Evolutionary conservation across 73 alveolate genomes (phyloP), one percentile per base, ranked within the genome.

Genomic region (Paramecium biaurelia): DNA sequence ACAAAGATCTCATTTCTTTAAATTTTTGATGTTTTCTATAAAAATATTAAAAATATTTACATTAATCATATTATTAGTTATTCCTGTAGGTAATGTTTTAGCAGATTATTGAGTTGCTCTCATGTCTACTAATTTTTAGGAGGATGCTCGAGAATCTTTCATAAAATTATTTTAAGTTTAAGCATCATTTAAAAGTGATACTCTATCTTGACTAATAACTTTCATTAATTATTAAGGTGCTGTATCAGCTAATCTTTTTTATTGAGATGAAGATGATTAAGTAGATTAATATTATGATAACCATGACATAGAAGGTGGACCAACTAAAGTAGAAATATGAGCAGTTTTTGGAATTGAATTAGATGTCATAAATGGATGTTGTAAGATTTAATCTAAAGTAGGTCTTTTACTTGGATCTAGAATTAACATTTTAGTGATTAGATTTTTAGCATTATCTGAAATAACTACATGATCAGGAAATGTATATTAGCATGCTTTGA

Each of bases 371-470:
- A 97, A 98, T 30, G 96, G 98, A 93, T 98, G 99, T 57, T 89
- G 88, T 47, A 96, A 92, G 9, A 98, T 97, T 88, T 98, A 99
- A 23, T 97, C 99, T 23, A 98, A 82, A 26, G 97, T 58, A 5
- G 99, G 99, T 76, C 99, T 89, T 95, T 96, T 96, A 45, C 94
- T 47, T 9, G 99, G 99, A 63, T 98, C 99, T 49, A 92, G 67
- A 53, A 93, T 95, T 34, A 98, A 92, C 34, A 98, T 98, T 63
- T 92, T 86, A 49, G 85, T 85, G 15, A 98, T 97, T 42, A 98
- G 67, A 92, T 95, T 95, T 76, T 82, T 97, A n/a, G 99, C 99
- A 15, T 95, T 94, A 57, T 96, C 98, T 67, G 99, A 94, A 23
- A 98, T 94, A 41, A 92, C 92, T 1, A 96, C 98, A 92, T 96